Percentiles rank a stretch among this genome's conserved stretches.
These are phyloP conservation scores for Moesziomyces sp. DNA, from an alignment of 1,284 basidiomycete species.

Conservation along the genomic window DNA sequence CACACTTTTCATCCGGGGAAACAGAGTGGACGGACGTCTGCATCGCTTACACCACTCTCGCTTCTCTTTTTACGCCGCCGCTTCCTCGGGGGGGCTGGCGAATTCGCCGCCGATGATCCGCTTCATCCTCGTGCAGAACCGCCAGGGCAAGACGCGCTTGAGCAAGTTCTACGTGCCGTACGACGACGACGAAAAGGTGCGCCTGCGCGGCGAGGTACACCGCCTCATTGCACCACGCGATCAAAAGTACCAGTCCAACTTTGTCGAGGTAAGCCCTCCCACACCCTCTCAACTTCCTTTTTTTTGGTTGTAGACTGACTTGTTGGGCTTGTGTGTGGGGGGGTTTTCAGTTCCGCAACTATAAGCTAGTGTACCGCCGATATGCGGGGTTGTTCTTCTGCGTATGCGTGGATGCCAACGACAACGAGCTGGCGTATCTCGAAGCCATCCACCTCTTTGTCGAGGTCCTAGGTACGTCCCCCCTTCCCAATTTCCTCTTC, in stretches of 20 bases:
- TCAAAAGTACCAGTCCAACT: slow-evolving; percentile 99
- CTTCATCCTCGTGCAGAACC: slow-evolving; percentile 93
- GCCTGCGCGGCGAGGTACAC: slow-evolving; percentile 93
- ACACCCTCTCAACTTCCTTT: too few relatives aligned
- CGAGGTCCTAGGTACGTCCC: slow-evolving; percentile 85
- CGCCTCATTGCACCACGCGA: slow-evolving; percentile 94
- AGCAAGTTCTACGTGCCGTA: slow-evolving; percentile 94
- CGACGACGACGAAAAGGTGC: slow-evolving; percentile 75
- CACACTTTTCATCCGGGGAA: too few relatives aligned
- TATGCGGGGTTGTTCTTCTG: slow-evolving; percentile 90
- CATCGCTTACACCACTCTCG: too few relatives aligned
- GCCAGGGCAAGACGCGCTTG: slow-evolving; percentile 95
- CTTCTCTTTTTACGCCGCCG: too few relatives aligned
- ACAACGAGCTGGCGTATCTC: slow-evolving; percentile 95
- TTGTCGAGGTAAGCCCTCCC: slow-evolving; percentile 81
- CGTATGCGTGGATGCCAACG: slow-evolving; percentile 94
- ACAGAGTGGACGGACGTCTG: too few relatives aligned
- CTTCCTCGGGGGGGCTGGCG: neutral
- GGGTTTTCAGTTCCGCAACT: slow-evolving; percentile 44
- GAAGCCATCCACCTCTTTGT: slow-evolving; percentile 99
- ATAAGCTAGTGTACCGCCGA: slow-evolving; percentile 65
- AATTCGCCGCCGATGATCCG: slow-evolving; percentile 77
- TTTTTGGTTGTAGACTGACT: too few relatives aligned
- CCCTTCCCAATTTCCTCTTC: too few relatives aligned
- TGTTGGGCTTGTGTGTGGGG: neutral